A percentile compares a stretch with the other conserved stretches of the same genome.
phyloP scores from a whole-genome alignment of 257 asterid genomes.

The Jacaranda copaia region DNA sequence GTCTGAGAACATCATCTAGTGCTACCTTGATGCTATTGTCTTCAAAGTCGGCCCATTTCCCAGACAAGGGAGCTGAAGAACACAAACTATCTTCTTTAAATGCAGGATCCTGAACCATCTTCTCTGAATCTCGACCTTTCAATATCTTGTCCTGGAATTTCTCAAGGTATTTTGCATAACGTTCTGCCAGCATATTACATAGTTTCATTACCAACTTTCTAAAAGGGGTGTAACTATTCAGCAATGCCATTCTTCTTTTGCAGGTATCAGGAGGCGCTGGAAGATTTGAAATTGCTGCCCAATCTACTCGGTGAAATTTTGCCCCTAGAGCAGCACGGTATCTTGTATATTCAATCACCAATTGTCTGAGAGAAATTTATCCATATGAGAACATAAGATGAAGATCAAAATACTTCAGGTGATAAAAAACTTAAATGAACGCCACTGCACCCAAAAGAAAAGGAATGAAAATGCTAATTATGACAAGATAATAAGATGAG shows the following conservation, averaged over 20 bases:
- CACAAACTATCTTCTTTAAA: conserved; percentile 36
- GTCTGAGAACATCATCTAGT: conserved; percentile 68
- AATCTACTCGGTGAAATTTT: conserved; percentile 73
- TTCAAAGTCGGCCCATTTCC: conserved; percentile 82
- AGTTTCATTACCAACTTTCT: conserved; percentile 77
- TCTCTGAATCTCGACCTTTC: conserved; percentile 45
- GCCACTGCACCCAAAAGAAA: neutral
- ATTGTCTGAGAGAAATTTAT: conserved; percentile 58
- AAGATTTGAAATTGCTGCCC: conserved; percentile 76
- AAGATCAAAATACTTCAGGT: conserved; percentile 17
- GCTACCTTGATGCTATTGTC: conserved; percentile 63
- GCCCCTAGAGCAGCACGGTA: conserved; percentile 87
- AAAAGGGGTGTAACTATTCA: conserved; percentile 57
- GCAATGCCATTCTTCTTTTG: conserved; percentile 82
- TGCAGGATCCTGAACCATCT: conserved; percentile 46
- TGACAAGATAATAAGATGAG: conserved; percentile 27
- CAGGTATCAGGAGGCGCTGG: conserved; percentile 87
- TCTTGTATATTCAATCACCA: conserved; percentile 82
- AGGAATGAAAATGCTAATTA: neutral
- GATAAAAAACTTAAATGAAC: conserved; percentile 32
- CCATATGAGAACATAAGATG: conserved; percentile 36
- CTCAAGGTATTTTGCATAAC: conserved; percentile 66
- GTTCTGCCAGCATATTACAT: conserved; percentile 71
- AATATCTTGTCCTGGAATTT: conserved; percentile 56
- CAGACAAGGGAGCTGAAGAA: conserved; percentile 39